Evolutionary conservation across 192 early-diverging fungal genomes (phyloP).

Genomic region (Radiomyces spectabilis): DNA sequence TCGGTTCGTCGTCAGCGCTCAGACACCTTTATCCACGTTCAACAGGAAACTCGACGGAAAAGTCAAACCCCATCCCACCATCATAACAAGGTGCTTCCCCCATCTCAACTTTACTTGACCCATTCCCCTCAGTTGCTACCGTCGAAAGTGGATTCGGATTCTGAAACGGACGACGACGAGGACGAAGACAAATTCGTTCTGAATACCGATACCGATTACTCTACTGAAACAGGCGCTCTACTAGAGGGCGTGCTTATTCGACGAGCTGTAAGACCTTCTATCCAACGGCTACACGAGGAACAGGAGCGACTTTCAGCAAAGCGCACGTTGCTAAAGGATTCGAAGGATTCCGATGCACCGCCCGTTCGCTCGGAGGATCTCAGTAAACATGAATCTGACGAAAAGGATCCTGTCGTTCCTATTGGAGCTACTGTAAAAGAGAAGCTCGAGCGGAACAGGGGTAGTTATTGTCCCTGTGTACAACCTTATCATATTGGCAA

Average conservation of each 20-base stretch:
- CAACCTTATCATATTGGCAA: no score
- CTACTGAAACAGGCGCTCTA: background rate
- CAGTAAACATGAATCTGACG: no score
- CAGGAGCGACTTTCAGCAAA: background rate
- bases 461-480: no score
- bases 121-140: background rate
- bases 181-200: background rate
- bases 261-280: background rate
- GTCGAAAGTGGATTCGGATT: background rate
- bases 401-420: no score
- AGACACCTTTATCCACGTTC: conserved; percentile 5
- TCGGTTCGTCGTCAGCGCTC: conserved; percentile 9
- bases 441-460: no score
- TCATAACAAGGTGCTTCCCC: no score
- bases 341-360: background rate
- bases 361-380: no score
- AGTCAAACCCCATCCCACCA: background rate
- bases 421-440: no score
- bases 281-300: background rate
- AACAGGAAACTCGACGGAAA: background rate
- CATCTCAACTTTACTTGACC: background rate
- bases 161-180: background rate
- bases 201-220: background rate
- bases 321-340: background rate
- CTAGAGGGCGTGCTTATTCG: conserved; percentile 7